phyloP scores from a whole-genome alignment of 345 rosid genomes.

The Camelina neglecta region DNA sequence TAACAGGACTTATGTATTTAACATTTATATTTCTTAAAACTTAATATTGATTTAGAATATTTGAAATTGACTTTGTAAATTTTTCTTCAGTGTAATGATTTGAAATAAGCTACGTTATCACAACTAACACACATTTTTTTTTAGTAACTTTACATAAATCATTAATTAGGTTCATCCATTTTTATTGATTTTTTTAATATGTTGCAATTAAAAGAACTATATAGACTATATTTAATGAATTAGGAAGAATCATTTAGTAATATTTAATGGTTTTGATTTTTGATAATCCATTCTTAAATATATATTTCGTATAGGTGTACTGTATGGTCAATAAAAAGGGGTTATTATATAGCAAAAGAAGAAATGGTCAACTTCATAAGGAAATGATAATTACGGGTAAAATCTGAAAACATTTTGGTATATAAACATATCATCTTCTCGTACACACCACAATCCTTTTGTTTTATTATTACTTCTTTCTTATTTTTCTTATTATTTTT shows the following conservation, averaged over 20 bases:
- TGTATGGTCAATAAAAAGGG: background rate
- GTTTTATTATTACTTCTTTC: constrained; percentile 20
- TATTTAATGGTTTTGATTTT: background rate
- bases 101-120: no score
- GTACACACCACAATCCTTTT: constrained; percentile 33
- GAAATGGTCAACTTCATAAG: background rate
- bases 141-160: no score
- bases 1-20: no score
- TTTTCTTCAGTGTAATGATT: no score
- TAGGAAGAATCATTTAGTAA: background rate
- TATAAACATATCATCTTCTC: constrained; percentile 40
- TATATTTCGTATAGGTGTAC: background rate
- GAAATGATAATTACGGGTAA: background rate
- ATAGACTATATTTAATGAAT: background rate
- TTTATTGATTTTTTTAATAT: no score
- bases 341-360: background rate
- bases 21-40: no score
- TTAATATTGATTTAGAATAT: no score
- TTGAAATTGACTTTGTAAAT: no score
- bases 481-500: constrained; percentile 7
- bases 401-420: constrained; percentile 24
- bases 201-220: background rate
- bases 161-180: no score
- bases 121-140: no score
- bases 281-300: background rate